Base-by-base conservation (phyloP, 2,329 filamentous ascomycete species). In the Colletotrichum simmondsii region DNA sequence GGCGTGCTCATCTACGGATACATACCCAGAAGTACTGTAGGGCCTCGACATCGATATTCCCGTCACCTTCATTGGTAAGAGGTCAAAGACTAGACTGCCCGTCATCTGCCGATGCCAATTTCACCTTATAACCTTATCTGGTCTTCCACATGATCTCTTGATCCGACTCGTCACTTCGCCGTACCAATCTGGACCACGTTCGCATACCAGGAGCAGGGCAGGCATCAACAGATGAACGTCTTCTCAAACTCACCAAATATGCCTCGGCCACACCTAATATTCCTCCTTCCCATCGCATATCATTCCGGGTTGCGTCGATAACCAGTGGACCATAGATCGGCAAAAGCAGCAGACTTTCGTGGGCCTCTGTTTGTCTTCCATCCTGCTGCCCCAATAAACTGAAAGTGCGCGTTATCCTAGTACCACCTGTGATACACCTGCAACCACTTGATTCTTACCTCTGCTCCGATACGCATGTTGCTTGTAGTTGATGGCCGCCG, bases 311-410 rank as follows among this genome's bases (percentile, higher is more conserved):
- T 49, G 16, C 42, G 19, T 49, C 42, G 19, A 11, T 19, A 19
- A 49, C 16, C 42, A 49, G 42, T 49, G 16, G 53, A 30, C 12
- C 22, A 7, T 32, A 32, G 12, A 60, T 42, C 58, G 58, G 58
- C 35, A 22, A n/a, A 28, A 35, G 11, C 12, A 11, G 37, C 32
- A 14, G 22, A 49, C 24, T 32, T 49, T 68, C 22, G 22, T 14
- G 30, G 14, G 14, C 28, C 16, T 49, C 11, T 14, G 42, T 14
- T 35, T 56, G 24, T 22, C 22, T 56, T 59, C 46, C 59, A 22
- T 24, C 19, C 37, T 42, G 28, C 35, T 42, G 54, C 70, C 65
- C 54, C 59, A 72, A 65, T 59, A 64, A 68, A 72, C n/a, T 52
- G 57, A 63, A 35, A 22, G 28, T 32, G 46, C 12, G 10, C 1